These are phyloP conservation scores for Vitis hybrid DNA, from an alignment of 177 flowering plant genomes.

Conservation along the genomic window DNA sequence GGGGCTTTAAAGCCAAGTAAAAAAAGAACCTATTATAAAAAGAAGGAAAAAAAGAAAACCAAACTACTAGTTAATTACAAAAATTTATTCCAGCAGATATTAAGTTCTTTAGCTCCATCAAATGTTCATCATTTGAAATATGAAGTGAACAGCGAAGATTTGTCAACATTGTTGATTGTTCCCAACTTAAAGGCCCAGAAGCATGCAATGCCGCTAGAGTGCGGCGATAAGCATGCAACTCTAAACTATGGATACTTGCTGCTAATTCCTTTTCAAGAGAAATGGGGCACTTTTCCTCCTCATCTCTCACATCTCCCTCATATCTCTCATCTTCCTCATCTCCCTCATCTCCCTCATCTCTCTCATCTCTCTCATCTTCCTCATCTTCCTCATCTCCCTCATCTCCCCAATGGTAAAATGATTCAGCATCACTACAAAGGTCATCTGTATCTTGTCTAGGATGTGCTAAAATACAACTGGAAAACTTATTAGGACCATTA, in stretches of 20 bases:
- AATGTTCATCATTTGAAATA: constrained; percentile 86
- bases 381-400: constrained; percentile 1
- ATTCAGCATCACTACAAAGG: constrained; percentile 57
- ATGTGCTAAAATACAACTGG: constrained; percentile 19
- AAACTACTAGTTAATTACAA: no score
- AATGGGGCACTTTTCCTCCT: constrained; percentile 27
- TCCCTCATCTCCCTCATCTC: no score
- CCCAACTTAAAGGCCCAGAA: constrained; percentile 87
- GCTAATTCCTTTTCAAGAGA: constrained; percentile 42
- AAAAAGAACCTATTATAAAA: constrained; percentile 19
- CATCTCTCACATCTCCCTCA: constrained; percentile 14
- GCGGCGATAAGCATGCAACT: constrained; percentile 73
- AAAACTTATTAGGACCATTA: constrained; percentile 22
- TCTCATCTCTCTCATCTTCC: no score
- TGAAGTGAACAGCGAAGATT: constrained; percentile 70
- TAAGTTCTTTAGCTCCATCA: constrained; percentile 67
- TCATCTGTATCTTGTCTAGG: constrained; percentile 35
- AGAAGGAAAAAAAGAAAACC: constrained; percentile 4
- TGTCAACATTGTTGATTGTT: constrained; percentile 69
- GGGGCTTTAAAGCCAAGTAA: constrained; percentile 12
- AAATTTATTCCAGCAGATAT: constrained; percentile 37
- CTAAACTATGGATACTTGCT: constrained; percentile 56
- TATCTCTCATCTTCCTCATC: no score
- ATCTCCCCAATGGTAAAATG: constrained; percentile 33
- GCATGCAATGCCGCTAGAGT: constrained; percentile 68